phyloP scores from a whole-genome alignment of 1,284 basidiomycete species.

The Sphagnurus paluster region DNA sequence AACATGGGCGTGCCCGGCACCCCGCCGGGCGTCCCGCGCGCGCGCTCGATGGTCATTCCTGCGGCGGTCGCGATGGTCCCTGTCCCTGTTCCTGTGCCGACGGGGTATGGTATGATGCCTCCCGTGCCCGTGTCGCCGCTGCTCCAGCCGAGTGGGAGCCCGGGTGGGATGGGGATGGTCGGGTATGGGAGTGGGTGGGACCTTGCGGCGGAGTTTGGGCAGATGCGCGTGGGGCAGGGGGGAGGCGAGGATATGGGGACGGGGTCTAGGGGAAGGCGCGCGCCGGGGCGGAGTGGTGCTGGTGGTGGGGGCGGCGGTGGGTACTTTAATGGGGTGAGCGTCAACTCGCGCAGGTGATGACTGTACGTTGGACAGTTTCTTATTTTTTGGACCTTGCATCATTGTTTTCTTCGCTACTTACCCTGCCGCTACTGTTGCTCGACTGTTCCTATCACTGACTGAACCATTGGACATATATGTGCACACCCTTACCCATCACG shows the following conservation, averaged over 20 bases:
- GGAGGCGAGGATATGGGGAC: not conserved
- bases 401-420: too few relatives aligned
- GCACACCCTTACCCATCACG: too few relatives aligned
- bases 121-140: not conserved
- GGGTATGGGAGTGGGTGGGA: slow-evolving; percentile 34
- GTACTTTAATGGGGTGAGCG: too few relatives aligned
- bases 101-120: slow-evolving; percentile 2
- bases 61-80: slow-evolving; percentile 4
- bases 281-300: not conserved
- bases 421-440: too few relatives aligned
- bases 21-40: not conserved
- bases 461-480: too few relatives aligned
- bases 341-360: not conserved
- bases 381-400: not conserved
- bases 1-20: not conserved
- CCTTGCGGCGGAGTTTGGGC: slow-evolving; percentile 39
- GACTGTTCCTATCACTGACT: too few relatives aligned
- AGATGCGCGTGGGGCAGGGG: slow-evolving; percentile 21
- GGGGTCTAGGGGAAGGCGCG: not conserved
- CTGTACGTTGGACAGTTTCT: not conserved
- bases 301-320: not conserved
- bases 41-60: slow-evolving; percentile 6
- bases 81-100: too few relatives aligned
- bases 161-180: too few relatives aligned
- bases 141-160: slow-evolving; percentile 1